Evolutionary conservation across 306 rosid genomes (phyloP), one percentile per base, ranked within the genome.

Genomic region (Morella rubra): DNA sequence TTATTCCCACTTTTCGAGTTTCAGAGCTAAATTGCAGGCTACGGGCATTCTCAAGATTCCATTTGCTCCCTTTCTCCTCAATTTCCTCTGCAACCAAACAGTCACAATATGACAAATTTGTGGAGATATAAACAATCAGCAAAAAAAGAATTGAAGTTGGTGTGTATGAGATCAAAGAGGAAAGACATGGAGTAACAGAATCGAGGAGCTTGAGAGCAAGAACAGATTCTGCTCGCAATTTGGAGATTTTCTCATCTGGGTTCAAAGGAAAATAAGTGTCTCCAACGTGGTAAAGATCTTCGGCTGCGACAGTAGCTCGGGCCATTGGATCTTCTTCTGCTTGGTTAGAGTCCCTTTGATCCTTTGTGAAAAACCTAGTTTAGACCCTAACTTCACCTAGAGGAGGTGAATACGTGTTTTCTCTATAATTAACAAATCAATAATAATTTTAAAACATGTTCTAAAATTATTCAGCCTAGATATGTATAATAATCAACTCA

Each of bases 181-280:
- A 56, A 76, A 32, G 51, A 93, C 97, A 97, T 61, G 78, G 87
- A 77, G 96, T 92, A 76, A 90, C 85, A 73, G 97, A 90, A 86
- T 95, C 97, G 84, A 95, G 95, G 71, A 95, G 85, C 69, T 74
- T 77, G 78, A 95, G 83, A 81, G 91, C 89, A 47, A 89, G 87
- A 86, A 92, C 93, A 80, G 97, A 92, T 14, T 86, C 71, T 27
- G 76, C 55, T 61, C 80, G 91, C 68, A 95, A 42, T 70, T 70
- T 80, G 24, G 91, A 73, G 78, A 60, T 61, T 89, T 87, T 95
- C 13, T 88, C 91, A 71, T 72, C 59, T 22, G 89, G 90, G 69
- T 88, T 84, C 6, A 64, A 73, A 11, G 97, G 90, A 58, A 88
- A 92, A 69, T 67, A 90, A 5, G 97, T 87, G 79, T 90, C 96